Conservation (phyloP, 2,329 filamentous ascomycete genomes). For the Curvularia sp. region DNA sequence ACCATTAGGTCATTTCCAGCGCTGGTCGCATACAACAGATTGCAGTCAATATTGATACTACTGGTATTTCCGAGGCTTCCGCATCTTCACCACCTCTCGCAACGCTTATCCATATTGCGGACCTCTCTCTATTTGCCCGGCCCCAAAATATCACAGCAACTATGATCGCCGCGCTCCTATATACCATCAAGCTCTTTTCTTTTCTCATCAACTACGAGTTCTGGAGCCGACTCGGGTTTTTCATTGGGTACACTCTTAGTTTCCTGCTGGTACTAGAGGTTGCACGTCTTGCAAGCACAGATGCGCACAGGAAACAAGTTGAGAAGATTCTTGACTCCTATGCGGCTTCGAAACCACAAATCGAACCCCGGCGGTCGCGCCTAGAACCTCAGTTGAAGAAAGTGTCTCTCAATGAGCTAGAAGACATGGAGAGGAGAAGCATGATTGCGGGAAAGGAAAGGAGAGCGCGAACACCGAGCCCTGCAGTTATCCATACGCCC, state of each 20-base stretch:
- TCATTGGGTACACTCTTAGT: slow-evolving; percentile 32
- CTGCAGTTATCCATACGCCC: slow-evolving; percentile 9
- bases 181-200: slow-evolving; percentile 12
- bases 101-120: background rate
- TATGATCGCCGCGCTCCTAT: slow-evolving; percentile 4
- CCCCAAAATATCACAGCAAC: background rate
- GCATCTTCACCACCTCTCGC: background rate
- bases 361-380: background rate
- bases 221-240: slow-evolving; percentile 29
- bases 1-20: background rate
- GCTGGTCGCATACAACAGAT: background rate
- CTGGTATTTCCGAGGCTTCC: background rate
- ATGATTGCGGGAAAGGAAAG: background rate
- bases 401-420: slow-evolving; percentile 9
- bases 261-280: slow-evolving; percentile 34
- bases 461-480: slow-evolving; percentile 14
- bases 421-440: slow-evolving; percentile 15
- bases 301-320: slow-evolving; percentile 33
- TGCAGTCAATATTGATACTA: background rate
- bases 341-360: slow-evolving; percentile 15
- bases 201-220: slow-evolving; percentile 24
- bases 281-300: slow-evolving; percentile 28
- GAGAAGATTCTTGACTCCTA: slow-evolving; percentile 34
- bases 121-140: background rate
- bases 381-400: background rate